phyloP scores from a whole-genome alignment of 768 basidiomycete genomes.

The Pisolithus sp. region DNA sequence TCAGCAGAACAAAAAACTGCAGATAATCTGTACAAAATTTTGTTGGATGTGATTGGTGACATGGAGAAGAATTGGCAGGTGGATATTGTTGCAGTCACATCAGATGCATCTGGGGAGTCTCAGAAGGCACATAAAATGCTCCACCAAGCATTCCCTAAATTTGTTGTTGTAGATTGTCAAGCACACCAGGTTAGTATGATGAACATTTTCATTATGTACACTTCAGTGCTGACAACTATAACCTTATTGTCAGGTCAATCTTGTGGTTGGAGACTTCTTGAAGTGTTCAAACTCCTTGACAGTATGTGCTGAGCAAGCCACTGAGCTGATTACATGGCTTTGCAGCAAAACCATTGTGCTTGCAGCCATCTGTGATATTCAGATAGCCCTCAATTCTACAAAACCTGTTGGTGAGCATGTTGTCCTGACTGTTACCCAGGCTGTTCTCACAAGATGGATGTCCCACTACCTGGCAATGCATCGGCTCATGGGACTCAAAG shows the following conservation, averaged over 20 bases:
- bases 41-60: constrained; percentile 4
- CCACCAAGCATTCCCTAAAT: constrained; percentile 8
- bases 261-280: constrained; percentile 35
- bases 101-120: constrained; percentile 33
- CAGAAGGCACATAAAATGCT: constrained; percentile 19
- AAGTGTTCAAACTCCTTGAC: constrained; percentile 8
- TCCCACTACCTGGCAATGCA: not conserved
- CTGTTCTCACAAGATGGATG: not conserved
- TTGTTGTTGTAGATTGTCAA: constrained; percentile 31
- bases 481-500: not conserved
- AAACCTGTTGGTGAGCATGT: too few relatives aligned
- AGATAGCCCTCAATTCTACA: not conserved
- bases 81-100: constrained; percentile 20
- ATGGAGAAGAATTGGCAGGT: constrained; percentile 20
- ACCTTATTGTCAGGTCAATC: constrained; percentile 27
- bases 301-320: constrained; percentile 15
- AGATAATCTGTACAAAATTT: constrained; percentile 17
- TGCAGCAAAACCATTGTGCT: constrained; percentile 29
- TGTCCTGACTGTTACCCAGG: not conserved
- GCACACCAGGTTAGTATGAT: constrained; percentile 30
- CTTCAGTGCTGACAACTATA: not conserved
- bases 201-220: not conserved
- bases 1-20: constrained; percentile 28
- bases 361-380: constrained; percentile 20
- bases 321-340: constrained; percentile 34